phyloP scores from a whole-genome alignment of 257 asterid genomes.

The Voacanga thouarsii region DNA sequence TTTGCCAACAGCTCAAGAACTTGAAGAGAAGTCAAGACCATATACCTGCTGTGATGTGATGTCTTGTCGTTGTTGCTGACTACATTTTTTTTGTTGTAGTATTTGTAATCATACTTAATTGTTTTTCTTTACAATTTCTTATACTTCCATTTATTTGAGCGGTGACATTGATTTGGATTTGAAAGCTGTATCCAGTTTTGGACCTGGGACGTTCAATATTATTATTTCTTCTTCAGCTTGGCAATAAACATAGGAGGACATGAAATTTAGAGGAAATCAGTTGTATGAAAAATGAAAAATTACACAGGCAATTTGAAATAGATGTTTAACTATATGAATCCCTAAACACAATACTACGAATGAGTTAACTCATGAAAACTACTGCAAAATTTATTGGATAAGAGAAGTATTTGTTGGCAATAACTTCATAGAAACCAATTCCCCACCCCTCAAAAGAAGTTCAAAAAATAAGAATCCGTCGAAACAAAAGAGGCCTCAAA shows the following conservation, averaged over 20 bases:
- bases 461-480: background rate
- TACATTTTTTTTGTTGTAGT: background rate
- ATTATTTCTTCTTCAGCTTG: no score
- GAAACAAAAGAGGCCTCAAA: background rate
- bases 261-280: no score
- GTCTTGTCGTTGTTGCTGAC: constrained; percentile 67
- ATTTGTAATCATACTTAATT: background rate
- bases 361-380: background rate
- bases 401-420: background rate
- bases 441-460: background rate
- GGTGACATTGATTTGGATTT: background rate
- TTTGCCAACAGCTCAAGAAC: constrained; percentile 61
- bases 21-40: constrained; percentile 71
- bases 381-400: constrained; percentile 9
- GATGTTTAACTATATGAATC: background rate
- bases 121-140: background rate
- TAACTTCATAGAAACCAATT: background rate
- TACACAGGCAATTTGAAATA: background rate
- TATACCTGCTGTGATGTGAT: constrained; percentile 66
- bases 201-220: no score
- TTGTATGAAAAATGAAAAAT: no score
- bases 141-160: background rate
- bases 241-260: no score
- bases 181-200: background rate
- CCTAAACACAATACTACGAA: no score